Conservation (phyloP, 2,329 filamentous ascomycete genomes). For the Fusarium setosum region DNA sequence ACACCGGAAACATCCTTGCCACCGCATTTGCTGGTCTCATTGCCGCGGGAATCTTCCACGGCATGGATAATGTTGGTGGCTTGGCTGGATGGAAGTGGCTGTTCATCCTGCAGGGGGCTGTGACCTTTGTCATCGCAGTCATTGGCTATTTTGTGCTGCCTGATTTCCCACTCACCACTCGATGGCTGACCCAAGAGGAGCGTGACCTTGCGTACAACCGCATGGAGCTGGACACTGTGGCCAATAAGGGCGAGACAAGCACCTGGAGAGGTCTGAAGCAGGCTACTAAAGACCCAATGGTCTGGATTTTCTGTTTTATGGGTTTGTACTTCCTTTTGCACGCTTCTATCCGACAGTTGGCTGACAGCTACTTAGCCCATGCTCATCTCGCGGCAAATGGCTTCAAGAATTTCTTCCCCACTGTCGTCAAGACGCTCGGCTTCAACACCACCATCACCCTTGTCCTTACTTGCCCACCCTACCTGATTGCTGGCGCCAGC, state of each 20-base stretch:
- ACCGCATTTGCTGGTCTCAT: slow-evolving; percentile 58
- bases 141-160: slow-evolving; percentile 45
- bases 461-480: slow-evolving; percentile 54
- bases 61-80: slow-evolving; percentile 40
- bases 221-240: slow-evolving; percentile 59
- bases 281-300: slow-evolving; percentile 57
- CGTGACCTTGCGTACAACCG: slow-evolving; percentile 55
- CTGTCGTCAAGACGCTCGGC: slow-evolving; percentile 45
- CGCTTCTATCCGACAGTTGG: too few species aligned
- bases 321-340: slow-evolving; percentile 19
- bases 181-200: slow-evolving; percentile 56
- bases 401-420: slow-evolving; percentile 52
- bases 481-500: slow-evolving; percentile 51
- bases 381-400: slow-evolving; percentile 61
- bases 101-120: slow-evolving; percentile 74
- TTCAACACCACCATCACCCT: slow-evolving; percentile 45
- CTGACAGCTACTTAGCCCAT: slow-evolving; percentile 48
- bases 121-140: slow-evolving; percentile 44
- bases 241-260: slow-evolving; percentile 52
- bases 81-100: slow-evolving; percentile 54
- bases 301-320: slow-evolving; percentile 63
- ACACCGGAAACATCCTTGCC: slow-evolving; percentile 52
- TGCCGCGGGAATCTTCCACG: slow-evolving; percentile 55
- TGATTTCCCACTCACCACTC: slow-evolving; percentile 56
- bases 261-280: slow-evolving; percentile 56